Conservation (phyloP, 2,329 filamentous ascomycete genomes). For the Penicillium hordei region DNA sequence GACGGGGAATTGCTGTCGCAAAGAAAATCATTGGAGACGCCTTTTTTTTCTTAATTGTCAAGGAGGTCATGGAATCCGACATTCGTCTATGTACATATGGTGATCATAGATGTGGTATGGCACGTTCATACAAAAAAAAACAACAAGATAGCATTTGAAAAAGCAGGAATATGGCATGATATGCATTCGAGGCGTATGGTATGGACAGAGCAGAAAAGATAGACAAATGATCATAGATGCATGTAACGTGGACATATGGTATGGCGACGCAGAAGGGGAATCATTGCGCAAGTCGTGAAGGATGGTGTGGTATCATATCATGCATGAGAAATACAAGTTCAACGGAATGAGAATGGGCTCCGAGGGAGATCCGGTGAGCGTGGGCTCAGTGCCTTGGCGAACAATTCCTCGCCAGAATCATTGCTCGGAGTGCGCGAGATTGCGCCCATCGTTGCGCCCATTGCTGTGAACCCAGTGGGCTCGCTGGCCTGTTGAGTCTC, state of each 20-base stretch:
- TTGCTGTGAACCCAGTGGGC: no score
- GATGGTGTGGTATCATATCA: conserved; percentile 7
- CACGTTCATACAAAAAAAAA: conserved; percentile 8
- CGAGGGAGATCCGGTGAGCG: conserved; percentile 81
- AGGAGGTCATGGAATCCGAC: not conserved
- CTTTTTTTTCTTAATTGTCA: not conserved
- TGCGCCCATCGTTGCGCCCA: no score
- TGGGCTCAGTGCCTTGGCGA: conserved; percentile 82
- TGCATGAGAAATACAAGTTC: conserved; percentile 6
- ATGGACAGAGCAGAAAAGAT: conserved; percentile 1
- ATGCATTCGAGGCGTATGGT: not conserved
- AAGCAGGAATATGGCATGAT: conserved; percentile 12
- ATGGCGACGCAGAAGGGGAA: conserved; percentile 26
- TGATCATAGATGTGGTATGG: conserved; percentile 9
- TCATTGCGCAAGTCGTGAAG: conserved; percentile 23
- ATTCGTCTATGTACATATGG: conserved; percentile 21
- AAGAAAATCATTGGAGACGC: not conserved
- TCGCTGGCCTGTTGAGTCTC: no score
- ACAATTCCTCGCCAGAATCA: conserved; percentile 75
- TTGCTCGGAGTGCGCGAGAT: conserved; percentile 36
- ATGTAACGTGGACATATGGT: conserved; percentile 13
- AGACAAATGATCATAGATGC: conserved; percentile 7
- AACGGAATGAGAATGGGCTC: conserved; percentile 70
- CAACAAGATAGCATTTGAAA: conserved; percentile 6
- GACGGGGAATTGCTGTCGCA: not conserved